Base-by-base conservation (phyloP, 1,139 yeast species). In the Candida dubliniensis region DNA sequence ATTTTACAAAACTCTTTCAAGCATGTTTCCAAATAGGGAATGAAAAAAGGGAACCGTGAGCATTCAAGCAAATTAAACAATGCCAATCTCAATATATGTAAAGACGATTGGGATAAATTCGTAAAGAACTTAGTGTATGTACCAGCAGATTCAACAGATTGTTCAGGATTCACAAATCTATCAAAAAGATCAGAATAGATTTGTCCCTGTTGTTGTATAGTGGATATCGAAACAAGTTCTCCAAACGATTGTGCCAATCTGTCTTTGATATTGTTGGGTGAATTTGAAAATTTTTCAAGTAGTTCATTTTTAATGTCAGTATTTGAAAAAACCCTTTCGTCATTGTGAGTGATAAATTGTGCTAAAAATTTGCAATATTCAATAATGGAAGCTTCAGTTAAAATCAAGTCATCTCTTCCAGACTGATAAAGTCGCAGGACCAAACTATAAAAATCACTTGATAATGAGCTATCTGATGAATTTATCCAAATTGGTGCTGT, bases 41-140 rank as follows among this genome's bases (percentile, higher is more conserved):
- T 44, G 30, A 76, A 63, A 38, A 64, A 63, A 0, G 57, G 53
- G 40, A 66, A 69, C 14, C 58, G 53, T 1, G 75, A 62, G 27
- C 68, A 59, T 47, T 76, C 80, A 6, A 76, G 56, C 34, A 78
- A 54, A 47, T 71, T 74, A 52, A 72, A 72, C 4, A 76, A 47
- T 0, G 70, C 58, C 3, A 73, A 59, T 25, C 65, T 47, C 25
- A 64, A 48, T 7, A 71, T 41, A 34, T 60, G 58, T 7, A 61
- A 54, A 1, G 74, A 66, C 1, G 61, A 44, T 1, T 51, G 38
- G 1, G 77, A 56, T 2, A 79, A 41, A 0, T 43, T 41, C 1
- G 65, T 55, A 44, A 76, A 63, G 40, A 76, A 71, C 12, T 56
- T 44, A 24, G 71, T 60, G 50, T 66, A 74, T 0, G 76, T 60